These are phyloP conservation scores for Paecilomyces variotii DNA, from an alignment of 2,329 filamentous ascomycete species.

Conservation along the genomic window DNA sequence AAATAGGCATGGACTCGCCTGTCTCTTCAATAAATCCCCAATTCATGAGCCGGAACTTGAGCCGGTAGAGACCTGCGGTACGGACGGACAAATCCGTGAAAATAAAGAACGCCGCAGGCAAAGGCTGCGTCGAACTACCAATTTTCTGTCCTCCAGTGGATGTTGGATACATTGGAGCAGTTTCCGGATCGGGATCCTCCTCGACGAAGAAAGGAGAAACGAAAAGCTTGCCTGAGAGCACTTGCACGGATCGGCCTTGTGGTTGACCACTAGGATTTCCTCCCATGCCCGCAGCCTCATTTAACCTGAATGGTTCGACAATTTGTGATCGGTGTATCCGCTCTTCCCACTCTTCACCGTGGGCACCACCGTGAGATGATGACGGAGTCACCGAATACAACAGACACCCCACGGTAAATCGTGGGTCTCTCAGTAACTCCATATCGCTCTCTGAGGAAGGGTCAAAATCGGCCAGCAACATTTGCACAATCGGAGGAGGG, in stretches of 20 bases:
- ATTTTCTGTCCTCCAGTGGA: slow-evolving; percentile 2
- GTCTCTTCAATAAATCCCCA: slow-evolving; percentile 27
- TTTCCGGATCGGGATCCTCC: slow-evolving; percentile 35
- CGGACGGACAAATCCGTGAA: slow-evolving; percentile 42
- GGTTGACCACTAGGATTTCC: slow-evolving; percentile 12
- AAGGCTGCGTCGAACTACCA: slow-evolving; percentile 5
- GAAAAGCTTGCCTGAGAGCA: slow-evolving; percentile 32
- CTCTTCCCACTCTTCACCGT: slow-evolving; percentile 7
- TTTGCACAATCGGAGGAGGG: slow-evolving; percentile 40
- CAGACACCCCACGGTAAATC: slow-evolving; percentile 37
- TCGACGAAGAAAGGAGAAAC: slow-evolving; percentile 36
- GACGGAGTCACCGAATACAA: slow-evolving; percentile 26
- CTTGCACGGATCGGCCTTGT: slow-evolving; percentile 15
- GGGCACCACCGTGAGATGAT: not conserved
- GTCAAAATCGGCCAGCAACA: slow-evolving; percentile 39
- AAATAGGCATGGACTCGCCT: slow-evolving; percentile 28
- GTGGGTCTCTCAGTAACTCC: slow-evolving; percentile 29
- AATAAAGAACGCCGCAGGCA: slow-evolving; percentile 39
- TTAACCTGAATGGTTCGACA: slow-evolving; percentile 1
- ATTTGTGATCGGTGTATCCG: slow-evolving; percentile 8
- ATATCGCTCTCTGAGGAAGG: slow-evolving; percentile 28
- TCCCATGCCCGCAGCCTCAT: slow-evolving; percentile 11
- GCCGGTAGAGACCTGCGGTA: slow-evolving; percentile 35
- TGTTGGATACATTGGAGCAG: slow-evolving; percentile 31
- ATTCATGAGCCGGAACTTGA: slow-evolving; percentile 41